Evolutionary conservation across 2,329 filamentous ascomycete species (phyloP), one percentile per base, ranked within the genome.

Genomic region (Exophiala mesophila): DNA sequence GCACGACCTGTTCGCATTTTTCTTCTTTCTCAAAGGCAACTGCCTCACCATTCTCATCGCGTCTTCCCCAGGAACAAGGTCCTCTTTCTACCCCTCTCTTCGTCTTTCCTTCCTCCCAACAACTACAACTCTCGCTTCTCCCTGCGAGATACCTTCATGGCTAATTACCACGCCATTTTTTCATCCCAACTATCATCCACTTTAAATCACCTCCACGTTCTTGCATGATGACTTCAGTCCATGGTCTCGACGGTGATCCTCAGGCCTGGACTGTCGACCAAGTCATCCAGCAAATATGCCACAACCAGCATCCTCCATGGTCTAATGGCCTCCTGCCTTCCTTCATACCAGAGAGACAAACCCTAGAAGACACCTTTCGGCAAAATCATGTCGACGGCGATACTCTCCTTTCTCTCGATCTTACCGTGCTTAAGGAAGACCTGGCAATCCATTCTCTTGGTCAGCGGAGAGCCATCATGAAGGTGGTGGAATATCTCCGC

Each of bases 181-280:
- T 36, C 13, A 21, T 24, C 13, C 20, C 38, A 5, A 15, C 21
- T 17, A 16, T n/a, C 24, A 13, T 9, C 10, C 12, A 32, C n/a
- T 29, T n/a, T n/a, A n/a, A n/a, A n/a, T n/a, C n/a, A n/a, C n/a
- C n/a, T n/a, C n/a, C n/a, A n/a, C n/a, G n/a, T n/a, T n/a, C n/a
- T n/a, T n/a, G n/a, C n/a, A n/a, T n/a, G n/a, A n/a, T n/a, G n/a
- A n/a, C n/a, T n/a, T n/a, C n/a, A n/a, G n/a, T n/a, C n/a, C n/a
- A n/a, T n/a, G n/a, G n/a, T n/a, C n/a, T 62, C 35, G 60, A 62
- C 12, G 59, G 64, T 42, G 86, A 94, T 63, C 87, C 88, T n/a
- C 83, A 81, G 61, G 57, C 73, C 40, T 94, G 88, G 88, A 74
- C 75, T 24, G 70, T 81, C 21, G 78, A 83, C 26, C 72, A 79